Conservation (phyloP, 2,329 filamentous ascomycete species). For the Hirsutella minnesotensis region DNA sequence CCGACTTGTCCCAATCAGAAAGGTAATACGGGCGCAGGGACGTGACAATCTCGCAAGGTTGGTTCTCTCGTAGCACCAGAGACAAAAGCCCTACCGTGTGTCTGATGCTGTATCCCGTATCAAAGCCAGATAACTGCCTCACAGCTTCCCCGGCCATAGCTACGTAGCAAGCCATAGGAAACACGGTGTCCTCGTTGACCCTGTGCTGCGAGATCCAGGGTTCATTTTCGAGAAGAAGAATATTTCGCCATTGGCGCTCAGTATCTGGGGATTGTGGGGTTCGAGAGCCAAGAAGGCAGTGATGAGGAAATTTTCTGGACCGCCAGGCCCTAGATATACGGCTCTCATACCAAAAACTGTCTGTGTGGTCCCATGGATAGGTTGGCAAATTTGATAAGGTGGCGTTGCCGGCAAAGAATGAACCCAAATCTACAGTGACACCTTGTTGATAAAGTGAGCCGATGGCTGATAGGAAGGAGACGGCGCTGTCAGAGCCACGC, state of each 20-base stretch:
- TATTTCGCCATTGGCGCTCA: slow-evolving; percentile 26
- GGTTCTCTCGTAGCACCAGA: slow-evolving; percentile 3
- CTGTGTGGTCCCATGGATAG: too few species aligned
- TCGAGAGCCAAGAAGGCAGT: slow-evolving; percentile 18
- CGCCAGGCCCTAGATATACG: slow-evolving; percentile 9
- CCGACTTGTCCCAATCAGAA: too few species aligned
- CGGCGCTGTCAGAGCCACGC: too few species aligned
- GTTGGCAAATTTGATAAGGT: too few species aligned
- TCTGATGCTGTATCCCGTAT: slow-evolving; percentile 4
- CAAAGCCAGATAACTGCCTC: slow-evolving; percentile 6
- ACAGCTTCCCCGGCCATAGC: slow-evolving; percentile 29
- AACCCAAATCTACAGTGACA: too few species aligned
- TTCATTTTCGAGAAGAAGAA: slow-evolving; percentile 22
- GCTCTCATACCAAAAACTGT: too few species aligned
- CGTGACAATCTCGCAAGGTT: too few species aligned
- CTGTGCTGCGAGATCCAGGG: slow-evolving; percentile 34
- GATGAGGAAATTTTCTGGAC: slow-evolving; percentile 9
- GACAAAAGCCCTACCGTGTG: too few species aligned
- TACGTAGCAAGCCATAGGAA: slow-evolving; percentile 30
- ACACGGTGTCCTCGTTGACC: slow-evolving; percentile 25
- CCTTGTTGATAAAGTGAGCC: too few species aligned
- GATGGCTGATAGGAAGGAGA: too few species aligned
- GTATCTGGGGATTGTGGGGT: slow-evolving; percentile 15
- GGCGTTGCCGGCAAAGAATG: too few species aligned
- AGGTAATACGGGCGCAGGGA: too few species aligned